These are phyloP conservation scores for Fusarium sulawesiense DNA, from an alignment of 2,329 filamentous ascomycete genomes.

Conservation along the genomic window DNA sequence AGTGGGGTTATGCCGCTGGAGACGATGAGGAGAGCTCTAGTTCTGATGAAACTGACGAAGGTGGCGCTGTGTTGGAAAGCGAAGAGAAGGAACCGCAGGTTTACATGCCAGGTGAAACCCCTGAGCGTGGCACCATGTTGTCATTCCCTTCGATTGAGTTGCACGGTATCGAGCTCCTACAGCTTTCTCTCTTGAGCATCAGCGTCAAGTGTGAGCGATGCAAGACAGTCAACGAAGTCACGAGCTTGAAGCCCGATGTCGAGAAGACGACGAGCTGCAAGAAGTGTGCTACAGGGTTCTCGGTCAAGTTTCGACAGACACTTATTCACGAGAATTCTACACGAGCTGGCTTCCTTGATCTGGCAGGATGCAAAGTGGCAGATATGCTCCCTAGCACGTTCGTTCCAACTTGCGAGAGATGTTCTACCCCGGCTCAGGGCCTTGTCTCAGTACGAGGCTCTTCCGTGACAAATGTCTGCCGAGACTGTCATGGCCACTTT, in stretches of 20 bases:
- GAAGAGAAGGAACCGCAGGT: constrained; percentile 41
- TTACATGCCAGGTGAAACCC: constrained; percentile 41
- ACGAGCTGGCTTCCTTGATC: constrained; percentile 82
- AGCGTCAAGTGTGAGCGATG: constrained; percentile 83
- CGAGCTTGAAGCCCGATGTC: constrained; percentile 68
- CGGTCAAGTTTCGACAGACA: constrained; percentile 71
- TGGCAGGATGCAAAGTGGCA: constrained; percentile 77
- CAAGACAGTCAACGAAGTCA: constrained; percentile 77
- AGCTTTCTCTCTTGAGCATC: constrained; percentile 74
- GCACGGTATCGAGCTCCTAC: constrained; percentile 79
- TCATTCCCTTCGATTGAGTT: constrained; percentile 83
- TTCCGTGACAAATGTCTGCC: constrained; percentile 77
- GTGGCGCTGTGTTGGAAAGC: constrained; percentile 55
- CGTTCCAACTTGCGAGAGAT: constrained; percentile 79
- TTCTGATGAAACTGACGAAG: constrained; percentile 56
- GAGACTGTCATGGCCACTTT: constrained; percentile 83
- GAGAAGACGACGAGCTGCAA: constrained; percentile 66
- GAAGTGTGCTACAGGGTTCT: constrained; percentile 67
- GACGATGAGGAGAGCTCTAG: constrained; percentile 62
- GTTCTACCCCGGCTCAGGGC: constrained; percentile 76
- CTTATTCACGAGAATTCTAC: constrained; percentile 78
- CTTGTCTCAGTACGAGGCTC: constrained; percentile 80
- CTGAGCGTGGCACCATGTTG: constrained; percentile 78
- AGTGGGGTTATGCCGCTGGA: constrained; percentile 70
- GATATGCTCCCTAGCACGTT: constrained; percentile 86